phyloP scores from a whole-genome alignment of 768 basidiomycete genomes.

The Rhodotorula diobovata region DNA sequence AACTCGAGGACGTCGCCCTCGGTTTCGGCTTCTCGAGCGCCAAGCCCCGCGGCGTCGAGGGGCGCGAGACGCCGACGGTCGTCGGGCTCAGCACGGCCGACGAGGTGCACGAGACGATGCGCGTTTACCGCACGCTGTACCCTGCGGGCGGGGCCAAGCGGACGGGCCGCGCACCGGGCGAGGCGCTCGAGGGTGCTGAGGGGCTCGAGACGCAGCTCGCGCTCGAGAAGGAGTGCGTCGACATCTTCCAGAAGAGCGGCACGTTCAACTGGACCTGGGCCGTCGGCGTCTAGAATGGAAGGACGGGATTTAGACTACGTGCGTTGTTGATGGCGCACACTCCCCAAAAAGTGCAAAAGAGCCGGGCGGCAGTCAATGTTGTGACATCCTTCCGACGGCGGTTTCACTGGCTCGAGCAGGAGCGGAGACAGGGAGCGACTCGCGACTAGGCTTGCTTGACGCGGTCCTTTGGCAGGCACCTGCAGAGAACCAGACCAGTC shows the following conservation, averaged over 20 bases:
- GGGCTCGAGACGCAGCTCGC: conserved; percentile 6
- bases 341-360: too few species aligned
- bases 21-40: conserved; percentile 59
- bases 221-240: conserved; percentile 26
- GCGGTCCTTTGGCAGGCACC: too few species aligned
- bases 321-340: too few species aligned
- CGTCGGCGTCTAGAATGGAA: background rate
- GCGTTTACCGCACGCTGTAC: conserved; percentile 62
- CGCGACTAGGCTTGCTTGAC: too few species aligned
- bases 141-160: conserved; percentile 44
- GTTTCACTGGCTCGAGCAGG: too few species aligned
- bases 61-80: conserved; percentile 58
- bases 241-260: conserved; percentile 23
- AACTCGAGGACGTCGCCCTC: conserved; percentile 64
- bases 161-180: conserved; percentile 53
- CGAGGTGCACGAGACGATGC: conserved; percentile 71
- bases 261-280: conserved; percentile 36
- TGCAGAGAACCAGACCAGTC: too few species aligned
- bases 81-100: conserved; percentile 64
- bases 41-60: conserved; percentile 39
- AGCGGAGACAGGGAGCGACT: too few species aligned
- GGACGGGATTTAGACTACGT: too few species aligned
- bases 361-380: too few species aligned
- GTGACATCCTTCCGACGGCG: too few species aligned
- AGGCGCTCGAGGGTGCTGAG: conserved; percentile 12